These are phyloP conservation scores for Termitomyces sp. DNA, from an alignment of 768 basidiomycete species.

Conservation along the genomic window DNA sequence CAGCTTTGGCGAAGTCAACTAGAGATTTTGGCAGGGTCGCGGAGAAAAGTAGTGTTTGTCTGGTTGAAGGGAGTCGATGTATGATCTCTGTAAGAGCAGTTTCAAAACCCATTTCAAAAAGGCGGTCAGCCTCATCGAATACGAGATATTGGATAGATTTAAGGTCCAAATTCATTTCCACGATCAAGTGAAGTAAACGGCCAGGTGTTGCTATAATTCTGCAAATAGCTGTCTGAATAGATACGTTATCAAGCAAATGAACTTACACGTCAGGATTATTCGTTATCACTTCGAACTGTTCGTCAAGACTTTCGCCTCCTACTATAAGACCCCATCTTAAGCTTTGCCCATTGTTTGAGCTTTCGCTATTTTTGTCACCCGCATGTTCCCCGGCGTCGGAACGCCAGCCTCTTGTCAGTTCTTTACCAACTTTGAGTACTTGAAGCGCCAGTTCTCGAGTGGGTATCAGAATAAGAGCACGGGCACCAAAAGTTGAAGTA, in stretches of 20 bases:
- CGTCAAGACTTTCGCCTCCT: constrained; percentile 92
- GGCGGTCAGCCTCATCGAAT: constrained; percentile 96
- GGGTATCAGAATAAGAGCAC: constrained; percentile 86
- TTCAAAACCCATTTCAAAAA: constrained; percentile 98
- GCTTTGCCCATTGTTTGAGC: constrained; percentile 48
- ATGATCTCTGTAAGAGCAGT: constrained; percentile 89
- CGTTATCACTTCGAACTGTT: constrained; percentile 94
- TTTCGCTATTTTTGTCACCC: constrained; percentile 62
- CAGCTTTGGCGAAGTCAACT: constrained; percentile 98
- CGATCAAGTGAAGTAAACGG: constrained; percentile 90
- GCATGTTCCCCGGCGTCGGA: constrained; percentile 58
- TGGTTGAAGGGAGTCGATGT: constrained; percentile 74
- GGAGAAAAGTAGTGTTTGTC: constrained; percentile 94
- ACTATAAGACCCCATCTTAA: constrained; percentile 93
- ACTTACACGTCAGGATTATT: constrained; percentile 93
- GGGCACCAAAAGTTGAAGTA: constrained; percentile 71
- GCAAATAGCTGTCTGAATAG: constrained; percentile 10
- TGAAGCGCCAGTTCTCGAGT: constrained; percentile 93
- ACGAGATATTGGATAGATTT: constrained; percentile 85
- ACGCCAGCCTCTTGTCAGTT: constrained; percentile 80
- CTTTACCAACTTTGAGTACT: constrained; percentile 91
- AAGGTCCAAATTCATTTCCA: constrained; percentile 95
- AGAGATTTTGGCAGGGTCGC: constrained; percentile 94
- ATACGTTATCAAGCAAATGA: constrained; percentile 4
- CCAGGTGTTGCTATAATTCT: constrained; percentile 98